These are phyloP conservation scores for Kwoniella newhampshirensis DNA, from an alignment of 768 basidiomycete species.

Conservation along the genomic window DNA sequence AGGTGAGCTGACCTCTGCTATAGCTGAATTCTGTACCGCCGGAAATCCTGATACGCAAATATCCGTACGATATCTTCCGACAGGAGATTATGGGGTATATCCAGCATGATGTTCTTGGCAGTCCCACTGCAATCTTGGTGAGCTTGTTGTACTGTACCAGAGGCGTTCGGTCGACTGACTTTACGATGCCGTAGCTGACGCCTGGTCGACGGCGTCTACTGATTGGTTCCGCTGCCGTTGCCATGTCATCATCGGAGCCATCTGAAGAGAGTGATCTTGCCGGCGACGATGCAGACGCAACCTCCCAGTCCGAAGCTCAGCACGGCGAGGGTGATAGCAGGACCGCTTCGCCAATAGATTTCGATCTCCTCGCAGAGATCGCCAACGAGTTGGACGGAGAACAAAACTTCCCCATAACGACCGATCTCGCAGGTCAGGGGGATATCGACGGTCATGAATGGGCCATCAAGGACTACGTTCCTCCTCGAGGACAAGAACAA, in stretches of 20 bases:
- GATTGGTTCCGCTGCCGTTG: not conserved
- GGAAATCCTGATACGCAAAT: slow-evolving; percentile 8
- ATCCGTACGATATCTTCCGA: slow-evolving; percentile 21
- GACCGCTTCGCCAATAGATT: slow-evolving; percentile 18
- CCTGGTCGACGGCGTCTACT: slow-evolving; percentile 7
- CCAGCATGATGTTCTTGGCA: slow-evolving; percentile 16
- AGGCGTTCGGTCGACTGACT: not conserved
- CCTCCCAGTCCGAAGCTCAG: too few relatives aligned
- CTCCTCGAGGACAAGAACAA: not conserved
- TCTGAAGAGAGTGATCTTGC: not conserved
- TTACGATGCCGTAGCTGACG: not conserved
- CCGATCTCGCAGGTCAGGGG: slow-evolving; percentile 1
- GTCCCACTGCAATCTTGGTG: slow-evolving; percentile 8
- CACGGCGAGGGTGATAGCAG: too few relatives aligned
- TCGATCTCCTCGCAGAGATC: slow-evolving; percentile 12
- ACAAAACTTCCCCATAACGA: too few relatives aligned
- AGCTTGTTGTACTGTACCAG: not conserved
- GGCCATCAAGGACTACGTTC: slow-evolving; percentile 8
- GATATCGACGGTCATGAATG: slow-evolving; percentile 13
- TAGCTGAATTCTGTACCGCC: not conserved
- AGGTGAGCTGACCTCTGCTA: not conserved
- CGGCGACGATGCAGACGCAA: not conserved
- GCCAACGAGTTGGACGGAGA: slow-evolving; percentile 18
- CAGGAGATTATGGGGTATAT: slow-evolving; percentile 27
- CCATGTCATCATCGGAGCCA: too few relatives aligned